Percentiles rank a stretch among this genome's conserved stretches.
phyloP scores from a whole-genome alignment of 1,284 basidiomycete species.

The Ganoderma lucidum region DNA sequence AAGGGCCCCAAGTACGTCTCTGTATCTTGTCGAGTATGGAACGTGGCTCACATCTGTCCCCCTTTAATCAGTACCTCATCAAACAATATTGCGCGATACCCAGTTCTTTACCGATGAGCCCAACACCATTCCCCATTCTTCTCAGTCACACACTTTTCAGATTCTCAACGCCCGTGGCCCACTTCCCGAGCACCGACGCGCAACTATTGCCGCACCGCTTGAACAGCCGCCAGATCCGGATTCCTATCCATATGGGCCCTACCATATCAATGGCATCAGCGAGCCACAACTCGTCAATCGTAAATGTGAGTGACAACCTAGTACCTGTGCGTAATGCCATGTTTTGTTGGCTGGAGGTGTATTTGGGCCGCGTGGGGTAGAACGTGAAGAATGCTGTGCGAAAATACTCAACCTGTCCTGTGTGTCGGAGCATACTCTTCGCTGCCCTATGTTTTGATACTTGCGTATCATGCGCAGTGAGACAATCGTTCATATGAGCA shows the following conservation, averaged over 20 bases:
- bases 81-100: conserved; percentile 18
- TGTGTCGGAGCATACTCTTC: no score
- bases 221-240: not conserved
- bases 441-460: no score
- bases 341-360: not conserved
- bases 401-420: no score
- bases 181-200: conserved; percentile 9
- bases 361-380: no score
- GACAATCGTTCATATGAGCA: no score
- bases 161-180: conserved; percentile 7
- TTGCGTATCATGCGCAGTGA: no score
- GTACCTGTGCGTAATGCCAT: not conserved
- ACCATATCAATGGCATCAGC: conserved; percentile 8
- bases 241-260: not conserved
- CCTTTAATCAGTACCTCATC: conserved; percentile 1
- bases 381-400: no score
- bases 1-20: conserved; percentile 7
- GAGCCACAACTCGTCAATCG: not conserved
- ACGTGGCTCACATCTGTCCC: not conserved
- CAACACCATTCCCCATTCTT: not conserved
- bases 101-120: conserved; percentile 21
- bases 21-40: not conserved
- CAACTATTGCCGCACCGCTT: not conserved
- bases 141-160: not conserved
- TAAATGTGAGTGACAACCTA: conserved; percentile 4